Conservation (phyloP, 169 alveolate genomes). For the Plasmodium chabaudi region DNA sequence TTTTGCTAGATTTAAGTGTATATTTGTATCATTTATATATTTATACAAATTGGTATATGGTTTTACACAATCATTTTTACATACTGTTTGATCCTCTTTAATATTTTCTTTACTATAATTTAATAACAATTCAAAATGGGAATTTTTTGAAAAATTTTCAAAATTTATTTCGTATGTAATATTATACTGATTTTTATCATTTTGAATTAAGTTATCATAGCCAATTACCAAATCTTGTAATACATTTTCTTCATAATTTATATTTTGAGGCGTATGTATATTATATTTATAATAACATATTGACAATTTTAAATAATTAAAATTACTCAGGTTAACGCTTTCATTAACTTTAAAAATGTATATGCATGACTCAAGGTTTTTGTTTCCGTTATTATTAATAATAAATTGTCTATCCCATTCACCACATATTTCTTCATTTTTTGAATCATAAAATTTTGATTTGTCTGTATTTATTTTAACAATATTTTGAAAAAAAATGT, state of each 20-base stretch:
- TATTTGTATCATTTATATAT: slow-evolving; percentile 51
- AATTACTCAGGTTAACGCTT: neutral
- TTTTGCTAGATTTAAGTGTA: slow-evolving; percentile 17
- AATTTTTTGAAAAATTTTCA: slow-evolving; percentile 23
- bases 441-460: slow-evolving; percentile 45
- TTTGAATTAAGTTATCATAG: slow-evolving; percentile 10
- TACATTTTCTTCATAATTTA: slow-evolving; percentile 54
- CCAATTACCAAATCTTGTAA: slow-evolving; percentile 22
- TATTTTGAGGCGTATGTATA: slow-evolving; percentile 29
- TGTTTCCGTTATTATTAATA: slow-evolving; percentile 1
- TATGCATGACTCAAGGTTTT: slow-evolving; percentile 49
- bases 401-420: slow-evolving; percentile 53
- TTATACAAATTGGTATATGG: slow-evolving; percentile 23
- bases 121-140: slow-evolving; percentile 30
- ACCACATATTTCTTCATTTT: slow-evolving; percentile 35
- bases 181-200: slow-evolving; percentile 25
- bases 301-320: slow-evolving; percentile 41
- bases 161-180: slow-evolving; percentile 34
- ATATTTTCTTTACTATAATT: slow-evolving; percentile 7
- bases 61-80: slow-evolving; percentile 6
- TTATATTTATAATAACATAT: slow-evolving; percentile 66
- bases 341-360: slow-evolving; percentile 36
- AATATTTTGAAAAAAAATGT: slow-evolving; percentile 46
- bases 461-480: slow-evolving; percentile 35
- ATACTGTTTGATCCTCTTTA: neutral